Evolutionary conservation across 31 red algal species (phyloP), one percentile per base, ranked within the genome.

Genomic region (Asparagopsis taxiformis): DNA sequence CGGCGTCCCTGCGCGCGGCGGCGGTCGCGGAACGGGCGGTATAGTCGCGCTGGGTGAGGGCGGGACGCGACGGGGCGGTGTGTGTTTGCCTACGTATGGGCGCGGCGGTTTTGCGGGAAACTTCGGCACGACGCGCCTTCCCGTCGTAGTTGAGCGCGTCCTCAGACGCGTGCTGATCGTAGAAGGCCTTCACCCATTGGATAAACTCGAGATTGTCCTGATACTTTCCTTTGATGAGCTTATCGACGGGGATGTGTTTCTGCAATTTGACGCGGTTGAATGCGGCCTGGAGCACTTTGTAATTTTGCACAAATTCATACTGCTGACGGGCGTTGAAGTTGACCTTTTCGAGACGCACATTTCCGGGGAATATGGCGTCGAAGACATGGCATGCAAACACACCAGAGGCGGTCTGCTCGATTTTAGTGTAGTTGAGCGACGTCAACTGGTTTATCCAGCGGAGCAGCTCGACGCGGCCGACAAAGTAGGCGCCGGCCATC

Each of bases 191-290:
- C 17, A 93, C 74, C 94, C 94, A 98, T 53, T 98, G 94, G 43
- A 93, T 82, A 55, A 98, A 98, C 62, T 93, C 94, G 2, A 98
- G 54, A 53, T 98, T 98, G 70, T 98, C 94, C 68, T 98, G 94
- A 29, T 85, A 82, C 35, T 89, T 85, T 35, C 78, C 94, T 61
- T 90, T 90, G 36, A 93, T 71, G 26, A 94, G 56, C 55, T 71
- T 90, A 64, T 90, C 90, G 35, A 98, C 94, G 31, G 89, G 90
- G 60, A 98, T 85, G 28, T 75, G 75, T 55, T 89, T 89, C 38
- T 93, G 74, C 22, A 98, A 74, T 20, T 71, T 75, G 16, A 85
- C 65, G 22, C 79, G 55, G 46, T 77, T 75, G 51, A 98, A 93
- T 2, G 74, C 83, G 16, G 60, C 80, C 63, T 98, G 94, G 8